These are phyloP conservation scores for Yamadazyma trypodendri DNA, from an alignment of 1,139 yeast genomes.

Conservation along the genomic window DNA sequence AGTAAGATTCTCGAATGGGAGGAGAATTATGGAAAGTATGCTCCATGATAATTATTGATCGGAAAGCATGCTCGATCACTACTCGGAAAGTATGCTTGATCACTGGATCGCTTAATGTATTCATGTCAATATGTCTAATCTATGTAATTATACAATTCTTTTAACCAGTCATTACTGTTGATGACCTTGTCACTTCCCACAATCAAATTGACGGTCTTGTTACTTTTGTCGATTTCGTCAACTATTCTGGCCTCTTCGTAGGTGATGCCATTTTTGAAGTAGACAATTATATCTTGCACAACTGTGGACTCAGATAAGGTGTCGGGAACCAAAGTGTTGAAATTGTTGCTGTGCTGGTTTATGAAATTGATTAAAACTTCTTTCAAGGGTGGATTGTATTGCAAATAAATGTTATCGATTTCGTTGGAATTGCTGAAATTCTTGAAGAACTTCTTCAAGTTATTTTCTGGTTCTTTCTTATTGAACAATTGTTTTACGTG, in stretches of 20 bases:
- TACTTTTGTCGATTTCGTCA: constrained; percentile 60
- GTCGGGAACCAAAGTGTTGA: constrained; percentile 17
- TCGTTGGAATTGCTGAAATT: constrained; percentile 23
- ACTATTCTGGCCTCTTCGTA: constrained; percentile 87
- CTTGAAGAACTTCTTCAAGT: constrained; percentile 26
- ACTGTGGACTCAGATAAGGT: constrained; percentile 21
- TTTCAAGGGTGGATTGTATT: constrained; percentile 75
- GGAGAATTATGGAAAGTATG: constrained; percentile 60
- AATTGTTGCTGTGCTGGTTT: constrained; percentile 11
- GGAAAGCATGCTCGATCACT: no score
- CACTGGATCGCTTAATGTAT: constrained; percentile 1
- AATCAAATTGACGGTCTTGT: constrained; percentile 49
- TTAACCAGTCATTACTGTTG: constrained; percentile 58
- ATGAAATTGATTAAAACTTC: constrained; percentile 29
- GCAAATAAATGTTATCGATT: constrained; percentile 55
- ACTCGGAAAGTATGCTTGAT: no score
- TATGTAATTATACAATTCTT: constrained; percentile 13
- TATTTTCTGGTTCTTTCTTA: constrained; percentile 20
- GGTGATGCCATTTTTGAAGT: constrained; percentile 87
- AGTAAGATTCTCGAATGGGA: constrained; percentile 76
- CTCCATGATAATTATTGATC: no score
- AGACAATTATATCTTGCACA: constrained; percentile 76
- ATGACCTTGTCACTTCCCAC: constrained; percentile 78
- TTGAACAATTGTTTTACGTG: constrained; percentile 5
- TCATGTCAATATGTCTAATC: constrained; percentile 6